Evolutionary conservation across 2,329 filamentous ascomycete genomes (phyloP).

Genomic region (Colletotrichum sublineola): DNA sequence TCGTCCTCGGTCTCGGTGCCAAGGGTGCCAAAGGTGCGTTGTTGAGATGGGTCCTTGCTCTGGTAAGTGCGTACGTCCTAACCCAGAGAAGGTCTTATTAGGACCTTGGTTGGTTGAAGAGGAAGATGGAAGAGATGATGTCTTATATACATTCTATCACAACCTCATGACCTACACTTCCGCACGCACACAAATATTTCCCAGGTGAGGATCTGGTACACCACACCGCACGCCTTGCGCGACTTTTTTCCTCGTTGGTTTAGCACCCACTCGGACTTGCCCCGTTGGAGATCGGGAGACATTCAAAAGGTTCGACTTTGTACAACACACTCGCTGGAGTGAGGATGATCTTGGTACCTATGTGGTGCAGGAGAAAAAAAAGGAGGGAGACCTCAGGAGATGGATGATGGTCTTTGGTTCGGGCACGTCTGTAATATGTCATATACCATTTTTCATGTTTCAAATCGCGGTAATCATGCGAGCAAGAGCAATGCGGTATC

Average conservation of each 20-base stretch:
- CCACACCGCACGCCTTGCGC: constrained; percentile 6
- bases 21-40: constrained; percentile 63
- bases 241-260: constrained; percentile 23
- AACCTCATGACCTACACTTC: background rate
- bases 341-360: background rate
- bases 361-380: background rate
- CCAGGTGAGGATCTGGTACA: background rate
- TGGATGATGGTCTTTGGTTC: background rate
- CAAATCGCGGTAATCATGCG: constrained; percentile 2
- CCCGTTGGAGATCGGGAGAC: background rate
- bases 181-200: constrained; percentile 5
- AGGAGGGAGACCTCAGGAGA: background rate
- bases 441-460: constrained; percentile 39
- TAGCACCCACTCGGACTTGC: constrained; percentile 13
- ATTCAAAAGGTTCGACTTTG: constrained; percentile 15
- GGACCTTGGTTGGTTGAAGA: constrained; percentile 47
- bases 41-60: constrained; percentile 63
- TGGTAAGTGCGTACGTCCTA: constrained; percentile 50
- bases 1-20: constrained; percentile 66
- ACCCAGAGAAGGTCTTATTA: constrained; percentile 52
- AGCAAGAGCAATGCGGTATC: background rate
- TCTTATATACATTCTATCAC: constrained; percentile 12
- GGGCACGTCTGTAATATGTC: constrained; percentile 28
- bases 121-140: constrained; percentile 4
- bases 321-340: constrained; percentile 33